phyloP scores from a whole-genome alignment of 2,329 filamentous ascomycete genomes.

The Fusarium xylarioides region DNA sequence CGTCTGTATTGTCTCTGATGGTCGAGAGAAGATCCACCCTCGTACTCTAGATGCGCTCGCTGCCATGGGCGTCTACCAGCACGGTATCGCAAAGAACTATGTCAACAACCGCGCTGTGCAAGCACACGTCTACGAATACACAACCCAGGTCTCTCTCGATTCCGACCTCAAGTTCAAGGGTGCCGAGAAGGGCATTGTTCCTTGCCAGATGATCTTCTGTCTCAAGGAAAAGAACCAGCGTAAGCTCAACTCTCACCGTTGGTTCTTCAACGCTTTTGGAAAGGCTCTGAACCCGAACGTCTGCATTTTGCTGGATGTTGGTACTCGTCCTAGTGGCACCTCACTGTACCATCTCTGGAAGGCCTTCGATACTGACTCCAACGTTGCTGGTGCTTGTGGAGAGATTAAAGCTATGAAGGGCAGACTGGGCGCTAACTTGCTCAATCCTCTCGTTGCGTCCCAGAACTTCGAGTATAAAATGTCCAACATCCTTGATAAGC shows the following conservation, averaged over 20 bases:
- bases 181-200: slow-evolving; percentile 97
- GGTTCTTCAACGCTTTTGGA: slow-evolving; percentile 99
- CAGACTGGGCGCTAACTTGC: slow-evolving; percentile 78
- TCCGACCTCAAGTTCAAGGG: slow-evolving; percentile 98
- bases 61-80: slow-evolving; percentile 97
- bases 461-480: slow-evolving; percentile 99
- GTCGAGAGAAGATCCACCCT: slow-evolving; percentile 88
- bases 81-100: slow-evolving; percentile 97
- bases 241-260: slow-evolving; percentile 97
- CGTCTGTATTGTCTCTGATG: slow-evolving; percentile 95
- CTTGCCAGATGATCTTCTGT: slow-evolving; percentile 98
- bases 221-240: slow-evolving; percentile 97
- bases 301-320: slow-evolving; percentile 95
- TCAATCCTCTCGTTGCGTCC: slow-evolving; percentile 94
- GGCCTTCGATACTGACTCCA: slow-evolving; percentile 97
- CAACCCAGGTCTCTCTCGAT: slow-evolving; percentile 95
- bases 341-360: slow-evolving; percentile 99
- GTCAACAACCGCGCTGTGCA: slow-evolving; percentile 97
- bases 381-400: slow-evolving; percentile 94
- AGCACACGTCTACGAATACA: slow-evolving; percentile 98
- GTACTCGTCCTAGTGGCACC: slow-evolving; percentile 86
- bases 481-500: slow-evolving; percentile 98
- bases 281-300: slow-evolving; percentile 93
- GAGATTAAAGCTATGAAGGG: slow-evolving; percentile 99
- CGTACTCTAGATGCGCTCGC: slow-evolving; percentile 93